These are phyloP conservation scores for Metarhizium humberi DNA, from an alignment of 2,329 filamentous ascomycete genomes.

Conservation along the genomic window DNA sequence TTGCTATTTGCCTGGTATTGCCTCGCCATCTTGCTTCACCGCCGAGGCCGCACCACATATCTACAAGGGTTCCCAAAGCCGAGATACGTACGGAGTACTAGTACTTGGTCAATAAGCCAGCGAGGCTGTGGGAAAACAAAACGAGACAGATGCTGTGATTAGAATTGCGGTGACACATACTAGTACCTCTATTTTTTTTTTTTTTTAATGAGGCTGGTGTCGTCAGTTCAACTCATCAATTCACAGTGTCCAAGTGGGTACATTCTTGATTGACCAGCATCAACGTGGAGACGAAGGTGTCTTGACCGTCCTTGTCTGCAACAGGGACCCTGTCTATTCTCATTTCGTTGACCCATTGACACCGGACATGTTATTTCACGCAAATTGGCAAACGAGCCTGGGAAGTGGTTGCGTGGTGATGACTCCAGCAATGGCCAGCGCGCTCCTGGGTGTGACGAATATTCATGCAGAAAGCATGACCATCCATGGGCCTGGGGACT, in stretches of 20 bases:
- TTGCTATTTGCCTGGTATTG: not conserved
- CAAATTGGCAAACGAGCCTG: not conserved
- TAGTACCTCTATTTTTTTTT: no score
- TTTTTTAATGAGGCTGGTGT: no score
- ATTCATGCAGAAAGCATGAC: not conserved
- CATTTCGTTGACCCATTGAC: not conserved
- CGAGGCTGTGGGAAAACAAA: not conserved
- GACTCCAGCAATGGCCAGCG: not conserved
- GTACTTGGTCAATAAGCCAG: no score
- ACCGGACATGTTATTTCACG: not conserved
- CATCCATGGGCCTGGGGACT: not conserved
- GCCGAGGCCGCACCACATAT: constrained; percentile 4
- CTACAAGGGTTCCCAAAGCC: not conserved
- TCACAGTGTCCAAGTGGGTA: not conserved
- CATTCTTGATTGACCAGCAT: not conserved
- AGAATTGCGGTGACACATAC: constrained; percentile 2
- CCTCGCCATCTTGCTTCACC: constrained; percentile 6
- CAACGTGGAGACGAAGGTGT: not conserved
- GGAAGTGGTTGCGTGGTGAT: not conserved
- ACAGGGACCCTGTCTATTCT: not conserved
- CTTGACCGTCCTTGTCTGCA: not conserved
- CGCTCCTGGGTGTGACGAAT: not conserved
- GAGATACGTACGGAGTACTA: not conserved
- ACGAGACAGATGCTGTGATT: not conserved
- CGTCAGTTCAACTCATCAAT: not conserved